Evolutionary conservation across 1,284 basidiomycete species (phyloP).

Genomic region (Neonothopanus nambi): DNA sequence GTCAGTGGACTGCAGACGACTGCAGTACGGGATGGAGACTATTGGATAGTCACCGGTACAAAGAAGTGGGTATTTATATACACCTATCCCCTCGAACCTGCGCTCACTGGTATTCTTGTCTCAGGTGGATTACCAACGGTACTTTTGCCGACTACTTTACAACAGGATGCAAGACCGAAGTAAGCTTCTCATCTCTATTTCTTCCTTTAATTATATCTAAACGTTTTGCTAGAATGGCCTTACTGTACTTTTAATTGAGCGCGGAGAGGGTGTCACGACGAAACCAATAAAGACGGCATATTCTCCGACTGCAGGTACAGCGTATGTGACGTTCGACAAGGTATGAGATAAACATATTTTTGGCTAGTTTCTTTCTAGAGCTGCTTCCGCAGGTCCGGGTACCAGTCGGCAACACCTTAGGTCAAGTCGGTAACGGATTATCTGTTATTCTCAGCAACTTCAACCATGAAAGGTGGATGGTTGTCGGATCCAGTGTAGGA

Average conservation of each 20-base stretch:
- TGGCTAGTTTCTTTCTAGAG: conserved; percentile 26
- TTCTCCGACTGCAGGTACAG: conserved; percentile 84
- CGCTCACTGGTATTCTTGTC: background rate
- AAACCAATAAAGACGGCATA: conserved; percentile 92
- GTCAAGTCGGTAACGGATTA: conserved; percentile 83
- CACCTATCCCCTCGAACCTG: background rate
- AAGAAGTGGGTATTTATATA: conserved; percentile 71
- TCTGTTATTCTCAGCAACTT: conserved; percentile 85
- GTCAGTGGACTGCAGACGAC: conserved; percentile 84
- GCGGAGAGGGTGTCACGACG: conserved; percentile 81
- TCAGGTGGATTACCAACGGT: conserved; percentile 93
- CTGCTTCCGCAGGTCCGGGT: conserved; percentile 52
- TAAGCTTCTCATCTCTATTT: conserved; percentile 21
- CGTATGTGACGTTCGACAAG: conserved; percentile 91
- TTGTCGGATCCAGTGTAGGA: conserved; percentile 69
- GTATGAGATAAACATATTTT: conserved; percentile 23
- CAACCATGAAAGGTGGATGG: conserved; percentile 89
- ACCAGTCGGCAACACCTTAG: conserved; percentile 84
- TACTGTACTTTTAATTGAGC: conserved; percentile 84
- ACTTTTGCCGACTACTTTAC: conserved; percentile 81
- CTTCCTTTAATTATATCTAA: no score
- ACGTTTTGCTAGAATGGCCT: conserved; percentile 87
- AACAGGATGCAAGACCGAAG: conserved; percentile 71
- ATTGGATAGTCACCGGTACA: conserved; percentile 87
- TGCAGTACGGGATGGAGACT: conserved; percentile 80